Evolutionary conservation across 495 filamentous ascomycete species (phyloP).

Genomic region (Pseudoneurospora amorphoporcata): DNA sequence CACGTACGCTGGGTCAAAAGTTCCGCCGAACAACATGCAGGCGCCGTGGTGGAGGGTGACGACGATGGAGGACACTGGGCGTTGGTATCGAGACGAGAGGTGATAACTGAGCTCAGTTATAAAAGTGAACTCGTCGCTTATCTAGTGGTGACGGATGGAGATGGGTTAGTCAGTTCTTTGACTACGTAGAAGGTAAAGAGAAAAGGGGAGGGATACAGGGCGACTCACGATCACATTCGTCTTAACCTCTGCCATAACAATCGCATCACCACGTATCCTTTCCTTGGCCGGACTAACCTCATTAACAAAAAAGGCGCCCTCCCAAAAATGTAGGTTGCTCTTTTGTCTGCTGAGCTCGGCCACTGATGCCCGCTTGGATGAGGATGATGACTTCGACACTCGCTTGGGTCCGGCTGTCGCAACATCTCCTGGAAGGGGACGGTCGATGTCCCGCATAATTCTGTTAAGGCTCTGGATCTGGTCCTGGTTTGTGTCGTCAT

Average conservation of each 20-base stretch:
- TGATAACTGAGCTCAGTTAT: conserved; percentile 57
- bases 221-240: conserved; percentile 70
- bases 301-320: conserved; percentile 34
- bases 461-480: neutral
- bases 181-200: neutral
- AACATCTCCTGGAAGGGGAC: conserved; percentile 27
- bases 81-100: conserved; percentile 62
- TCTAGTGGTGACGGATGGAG: conserved; percentile 24
- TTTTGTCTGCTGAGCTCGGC: conserved; percentile 27
- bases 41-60: conserved; percentile 63
- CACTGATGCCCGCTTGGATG: conserved; percentile 7
- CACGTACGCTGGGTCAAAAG: conserved; percentile 69
- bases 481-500: neutral
- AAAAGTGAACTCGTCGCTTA: conserved; percentile 58
- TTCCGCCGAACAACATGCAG: conserved; percentile 64
- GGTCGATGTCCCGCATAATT: conserved; percentile 27
- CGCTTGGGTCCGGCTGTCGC: neutral
- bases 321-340: conserved; percentile 34
- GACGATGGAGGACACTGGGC: conserved; percentile 59
- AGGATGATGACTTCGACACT: conserved; percentile 14
- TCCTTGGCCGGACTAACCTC: conserved; percentile 40
- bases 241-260: conserved; percentile 69
- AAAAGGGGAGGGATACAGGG: neutral
- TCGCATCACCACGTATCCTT: conserved; percentile 51
- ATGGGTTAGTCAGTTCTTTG: neutral